These are phyloP conservation scores for Ascochyta fabae DNA, from an alignment of 2,329 filamentous ascomycete genomes.

Conservation along the genomic window DNA sequence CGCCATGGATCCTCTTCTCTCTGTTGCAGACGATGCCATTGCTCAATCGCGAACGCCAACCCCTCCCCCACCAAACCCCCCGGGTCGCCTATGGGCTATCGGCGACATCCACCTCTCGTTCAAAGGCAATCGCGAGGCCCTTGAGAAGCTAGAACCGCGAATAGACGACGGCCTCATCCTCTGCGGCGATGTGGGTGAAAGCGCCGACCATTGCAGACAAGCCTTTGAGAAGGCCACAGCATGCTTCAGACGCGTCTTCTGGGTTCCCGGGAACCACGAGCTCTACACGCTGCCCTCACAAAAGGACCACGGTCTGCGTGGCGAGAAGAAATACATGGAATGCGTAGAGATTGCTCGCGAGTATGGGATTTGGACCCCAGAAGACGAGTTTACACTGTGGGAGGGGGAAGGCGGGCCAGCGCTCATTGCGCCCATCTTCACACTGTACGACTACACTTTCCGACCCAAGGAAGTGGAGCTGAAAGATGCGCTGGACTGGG, in stretches of 20 bases:
- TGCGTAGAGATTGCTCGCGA: slow-evolving; percentile 61
- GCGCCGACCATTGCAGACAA: slow-evolving; percentile 40
- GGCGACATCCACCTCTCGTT: slow-evolving; percentile 56
- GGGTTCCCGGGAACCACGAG: slow-evolving; percentile 66
- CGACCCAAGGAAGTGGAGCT: slow-evolving; percentile 57
- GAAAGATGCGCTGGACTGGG: slow-evolving; percentile 57
- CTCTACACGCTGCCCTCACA: slow-evolving; percentile 59
- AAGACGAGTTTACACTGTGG: slow-evolving; percentile 63
- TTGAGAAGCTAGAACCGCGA: slow-evolving; percentile 49
- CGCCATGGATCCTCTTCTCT: slow-evolving; percentile 34
- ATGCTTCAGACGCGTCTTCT: slow-evolving; percentile 58
- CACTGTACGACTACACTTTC: slow-evolving; percentile 67
- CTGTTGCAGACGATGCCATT: slow-evolving; percentile 21
- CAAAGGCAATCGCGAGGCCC: slow-evolving; percentile 54
- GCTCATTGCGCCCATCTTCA: slow-evolving; percentile 63
- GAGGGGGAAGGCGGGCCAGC: slow-evolving; percentile 58
- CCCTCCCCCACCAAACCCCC: slow-evolving; percentile 10
- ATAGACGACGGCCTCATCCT: slow-evolving; percentile 55
- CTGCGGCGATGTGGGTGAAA: slow-evolving; percentile 52
- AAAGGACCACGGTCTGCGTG: slow-evolving; percentile 49
- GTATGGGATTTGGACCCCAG: slow-evolving; percentile 62
- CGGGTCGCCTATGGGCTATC: slow-evolving; percentile 53
- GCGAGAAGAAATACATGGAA: slow-evolving; percentile 62
- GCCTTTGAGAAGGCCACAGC: slow-evolving; percentile 50
- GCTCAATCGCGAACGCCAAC: slow-evolving; percentile 7